Evolutionary conservation across 2,329 filamentous ascomycete genomes (phyloP).

Genomic region (Fusarium subglutinans): DNA sequence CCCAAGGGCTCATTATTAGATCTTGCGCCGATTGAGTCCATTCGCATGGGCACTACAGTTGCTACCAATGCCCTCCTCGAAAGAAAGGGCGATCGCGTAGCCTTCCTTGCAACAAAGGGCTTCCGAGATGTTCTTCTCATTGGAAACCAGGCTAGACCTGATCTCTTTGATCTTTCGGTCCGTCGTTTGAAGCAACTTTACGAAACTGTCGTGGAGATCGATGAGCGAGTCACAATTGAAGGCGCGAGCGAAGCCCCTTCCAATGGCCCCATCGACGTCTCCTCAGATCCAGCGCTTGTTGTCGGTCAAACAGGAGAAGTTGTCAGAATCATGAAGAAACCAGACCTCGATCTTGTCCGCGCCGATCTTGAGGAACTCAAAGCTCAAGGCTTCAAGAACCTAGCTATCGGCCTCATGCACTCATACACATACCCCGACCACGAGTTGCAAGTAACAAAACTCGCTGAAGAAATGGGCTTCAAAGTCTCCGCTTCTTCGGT

Average conservation of each 20-base stretch:
- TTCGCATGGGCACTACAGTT: conserved; percentile 84
- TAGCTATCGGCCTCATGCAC: conserved; percentile 75
- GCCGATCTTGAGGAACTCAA: conserved; percentile 68
- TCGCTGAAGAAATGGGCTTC: conserved; percentile 55
- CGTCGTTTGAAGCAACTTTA: conserved; percentile 74
- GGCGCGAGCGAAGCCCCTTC: conserved; percentile 77
- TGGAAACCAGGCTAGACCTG: conserved; percentile 76
- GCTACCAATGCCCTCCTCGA: conserved; percentile 82
- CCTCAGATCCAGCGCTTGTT: conserved; percentile 65
- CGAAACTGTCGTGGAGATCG: conserved; percentile 75
- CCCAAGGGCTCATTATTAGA: conserved; percentile 49
- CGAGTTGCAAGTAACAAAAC: conserved; percentile 48
- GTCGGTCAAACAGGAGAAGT: conserved; percentile 74
- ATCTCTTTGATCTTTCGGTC: conserved; percentile 78
- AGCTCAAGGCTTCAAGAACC: conserved; percentile 63
- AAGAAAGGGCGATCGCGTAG: conserved; percentile 76
- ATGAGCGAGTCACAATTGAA: conserved; percentile 78
- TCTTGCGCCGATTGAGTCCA: conserved; percentile 63
- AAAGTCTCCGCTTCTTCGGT: conserved; percentile 50
- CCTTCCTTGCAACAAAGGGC: conserved; percentile 75
- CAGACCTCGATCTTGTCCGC: conserved; percentile 63
- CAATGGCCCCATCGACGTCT: conserved; percentile 56
- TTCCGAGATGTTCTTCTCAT: conserved; percentile 78
- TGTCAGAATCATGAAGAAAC: conserved; percentile 70
- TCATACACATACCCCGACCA: conserved; percentile 73